These are phyloP conservation scores for Backusella mclennaniae DNA, from an alignment of 192 early-diverging fungal genomes.

Conservation along the genomic window DNA sequence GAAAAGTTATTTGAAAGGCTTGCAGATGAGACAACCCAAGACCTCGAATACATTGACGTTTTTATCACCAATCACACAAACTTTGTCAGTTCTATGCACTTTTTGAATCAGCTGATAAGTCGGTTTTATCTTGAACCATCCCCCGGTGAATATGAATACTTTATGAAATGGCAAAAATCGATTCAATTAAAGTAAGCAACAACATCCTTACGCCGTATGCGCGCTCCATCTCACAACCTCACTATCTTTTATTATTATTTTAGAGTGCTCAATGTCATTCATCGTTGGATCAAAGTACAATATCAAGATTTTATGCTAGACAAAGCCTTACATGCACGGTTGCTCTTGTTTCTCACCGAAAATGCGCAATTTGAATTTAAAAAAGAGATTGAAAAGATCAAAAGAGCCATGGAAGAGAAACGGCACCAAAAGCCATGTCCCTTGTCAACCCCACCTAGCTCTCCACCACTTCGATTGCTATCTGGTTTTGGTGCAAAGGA, in stretches of 20 bases:
- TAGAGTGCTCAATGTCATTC: constrained; percentile 58
- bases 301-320: constrained; percentile 59
- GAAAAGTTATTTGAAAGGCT: constrained; percentile 61
- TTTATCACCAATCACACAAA: constrained; percentile 59
- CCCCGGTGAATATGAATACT: constrained; percentile 43
- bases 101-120: constrained; percentile 57
- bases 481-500: constrained; percentile 7
- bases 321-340: constrained; percentile 33
- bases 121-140: constrained; percentile 56
- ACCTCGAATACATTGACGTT: constrained; percentile 68
- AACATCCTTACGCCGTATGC: not conserved
- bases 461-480: not conserved
- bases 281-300: constrained; percentile 62
- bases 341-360: constrained; percentile 50
- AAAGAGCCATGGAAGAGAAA: not conserved
- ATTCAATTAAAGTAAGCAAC: not conserved
- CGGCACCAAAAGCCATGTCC: not conserved
- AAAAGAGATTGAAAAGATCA: constrained; percentile 29
- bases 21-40: constrained; percentile 65
- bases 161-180: not conserved
- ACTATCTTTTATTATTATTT: not conserved
- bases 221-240: not conserved
- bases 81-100: constrained; percentile 54
- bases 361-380: constrained; percentile 39
- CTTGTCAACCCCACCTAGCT: constrained; percentile 24